phyloP scores from a whole-genome alignment of 306 rosid species.

The Astragalus glycyphyllos region DNA sequence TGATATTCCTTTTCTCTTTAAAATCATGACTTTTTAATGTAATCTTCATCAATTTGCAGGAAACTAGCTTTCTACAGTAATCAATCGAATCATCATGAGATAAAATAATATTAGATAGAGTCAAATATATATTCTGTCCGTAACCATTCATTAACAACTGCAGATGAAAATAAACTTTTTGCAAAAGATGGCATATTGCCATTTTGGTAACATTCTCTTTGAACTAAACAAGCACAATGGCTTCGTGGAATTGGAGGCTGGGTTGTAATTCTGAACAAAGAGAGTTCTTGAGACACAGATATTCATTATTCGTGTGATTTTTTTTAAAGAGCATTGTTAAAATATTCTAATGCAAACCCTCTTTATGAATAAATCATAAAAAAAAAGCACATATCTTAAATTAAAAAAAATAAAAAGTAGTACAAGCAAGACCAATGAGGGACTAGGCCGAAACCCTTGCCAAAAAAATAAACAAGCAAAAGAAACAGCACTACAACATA shows the following conservation, averaged over 20 bases:
- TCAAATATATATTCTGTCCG: slow-evolving; percentile 20
- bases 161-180: not conserved
- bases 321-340: too few species aligned
- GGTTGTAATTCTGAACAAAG: not conserved
- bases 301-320: slow-evolving; percentile 7
- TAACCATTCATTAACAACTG: slow-evolving; percentile 25
- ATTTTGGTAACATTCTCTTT: slow-evolving; percentile 2
- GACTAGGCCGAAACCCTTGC: too few species aligned
- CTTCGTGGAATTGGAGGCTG: not conserved
- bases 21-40: not conserved
- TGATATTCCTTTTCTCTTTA: slow-evolving; percentile 24
- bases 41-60: not conserved
- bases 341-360: too few species aligned
- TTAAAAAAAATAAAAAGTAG: too few species aligned
- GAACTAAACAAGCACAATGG: slow-evolving; percentile 19
- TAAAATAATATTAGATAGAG: not conserved
- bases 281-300: not conserved
- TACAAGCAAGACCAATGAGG: too few species aligned
- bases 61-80: not conserved
- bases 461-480: too few species aligned
- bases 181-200: slow-evolving; percentile 23
- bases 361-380: too few species aligned
- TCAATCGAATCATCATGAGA: slow-evolving; percentile 9
- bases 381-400: too few species aligned
- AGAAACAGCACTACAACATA: too few species aligned